Conservation (phyloP, 1,139 yeast genomes). For the Taiozyma onychis region DNA sequence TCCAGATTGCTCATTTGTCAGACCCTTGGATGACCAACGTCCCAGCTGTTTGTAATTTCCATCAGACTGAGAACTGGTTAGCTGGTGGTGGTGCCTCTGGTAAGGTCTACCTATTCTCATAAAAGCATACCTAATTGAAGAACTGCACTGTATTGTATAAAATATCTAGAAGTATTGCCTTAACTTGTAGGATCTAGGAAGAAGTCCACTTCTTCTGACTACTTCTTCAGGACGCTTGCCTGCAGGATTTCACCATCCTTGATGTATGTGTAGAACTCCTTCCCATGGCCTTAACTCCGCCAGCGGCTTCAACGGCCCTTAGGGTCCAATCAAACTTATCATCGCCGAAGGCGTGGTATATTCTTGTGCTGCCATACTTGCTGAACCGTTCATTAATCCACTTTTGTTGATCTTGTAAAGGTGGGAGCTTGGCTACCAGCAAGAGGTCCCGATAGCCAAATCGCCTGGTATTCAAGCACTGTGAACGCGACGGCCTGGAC, state of each 20-base stretch:
- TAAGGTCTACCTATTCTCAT: conserved; percentile 56
- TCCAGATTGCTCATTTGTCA: conserved; percentile 67
- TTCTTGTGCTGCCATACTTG: conserved; percentile 11
- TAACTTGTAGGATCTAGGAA: conserved; percentile 5
- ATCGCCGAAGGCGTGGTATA: conserved; percentile 5
- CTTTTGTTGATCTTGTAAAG: conserved; percentile 10
- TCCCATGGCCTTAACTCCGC: conserved; percentile 23
- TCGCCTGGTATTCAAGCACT: conserved; percentile 19
- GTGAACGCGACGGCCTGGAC: conserved; percentile 17
- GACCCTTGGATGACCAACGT: conserved; percentile 61
- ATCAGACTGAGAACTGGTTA: conserved; percentile 83
- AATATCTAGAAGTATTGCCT: conserved; percentile 1
- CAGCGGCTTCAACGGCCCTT: conserved; percentile 26
- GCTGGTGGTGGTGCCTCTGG: conserved; percentile 96
- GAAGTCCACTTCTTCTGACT: conserved; percentile 5
- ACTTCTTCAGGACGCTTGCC: background rate
- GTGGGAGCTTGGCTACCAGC: conserved; percentile 15
- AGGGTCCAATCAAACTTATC: conserved; percentile 22
- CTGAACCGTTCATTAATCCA: conserved; percentile 12
- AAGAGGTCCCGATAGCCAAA: conserved; percentile 22
- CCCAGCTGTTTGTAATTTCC: conserved; percentile 83
- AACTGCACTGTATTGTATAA: background rate
- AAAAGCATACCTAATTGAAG: background rate
- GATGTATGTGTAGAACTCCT: conserved; percentile 29
- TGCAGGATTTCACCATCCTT: conserved; percentile 23